Conservation (phyloP, 257 asterid genomes). For the Solanum microdontum region DNA sequence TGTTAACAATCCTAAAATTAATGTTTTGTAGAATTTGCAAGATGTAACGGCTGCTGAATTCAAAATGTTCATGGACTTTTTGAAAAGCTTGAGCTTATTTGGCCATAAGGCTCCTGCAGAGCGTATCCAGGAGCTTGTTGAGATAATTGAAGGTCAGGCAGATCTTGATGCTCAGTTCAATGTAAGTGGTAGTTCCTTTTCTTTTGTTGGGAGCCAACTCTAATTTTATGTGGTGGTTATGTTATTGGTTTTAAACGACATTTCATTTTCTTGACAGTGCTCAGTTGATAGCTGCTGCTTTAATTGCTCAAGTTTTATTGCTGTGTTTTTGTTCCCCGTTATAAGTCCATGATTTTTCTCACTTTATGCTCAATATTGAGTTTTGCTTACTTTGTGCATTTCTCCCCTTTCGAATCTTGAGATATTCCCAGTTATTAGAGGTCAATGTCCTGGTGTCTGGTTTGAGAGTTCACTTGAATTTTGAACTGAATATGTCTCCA, state of each 20-base stretch:
- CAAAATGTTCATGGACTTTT: constrained; percentile 75
- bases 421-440: not conserved
- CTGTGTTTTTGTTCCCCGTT: not conserved
- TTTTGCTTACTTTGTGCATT: not conserved
- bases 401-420: not conserved
- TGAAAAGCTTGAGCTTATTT: constrained; percentile 83
- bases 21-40: constrained; percentile 65
- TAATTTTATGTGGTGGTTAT: not conserved
- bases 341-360: not conserved
- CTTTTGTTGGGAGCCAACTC: not conserved
- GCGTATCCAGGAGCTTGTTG: constrained; percentile 93
- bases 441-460: not conserved
- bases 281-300: not conserved
- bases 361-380: not conserved
- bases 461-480: not conserved
- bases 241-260: not conserved
- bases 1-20: not conserved
- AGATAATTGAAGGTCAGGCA: constrained; percentile 94
- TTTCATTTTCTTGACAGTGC: not conserved
- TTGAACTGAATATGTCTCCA: not conserved
- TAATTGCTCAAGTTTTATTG: not conserved
- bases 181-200: constrained; percentile 33
- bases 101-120: constrained; percentile 75
- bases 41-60: constrained; percentile 88
- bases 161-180: constrained; percentile 89